Percentiles rank a stretch among this genome's conserved stretches.
Conservation (phyloP, 164 flowering plant species). For the Vitis labrusca region DNA sequence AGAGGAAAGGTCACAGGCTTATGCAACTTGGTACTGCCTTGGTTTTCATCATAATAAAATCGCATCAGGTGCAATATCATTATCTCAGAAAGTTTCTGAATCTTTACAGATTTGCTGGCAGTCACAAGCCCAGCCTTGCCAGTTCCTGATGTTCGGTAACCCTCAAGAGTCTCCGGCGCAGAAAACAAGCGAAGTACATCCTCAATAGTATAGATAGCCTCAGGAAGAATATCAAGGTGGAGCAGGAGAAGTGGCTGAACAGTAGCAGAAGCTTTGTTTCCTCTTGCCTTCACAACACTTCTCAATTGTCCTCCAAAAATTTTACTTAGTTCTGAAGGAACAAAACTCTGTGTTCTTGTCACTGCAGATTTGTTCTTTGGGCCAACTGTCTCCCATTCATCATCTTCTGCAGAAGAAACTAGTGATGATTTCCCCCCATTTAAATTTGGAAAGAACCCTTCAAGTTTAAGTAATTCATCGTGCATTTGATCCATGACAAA, state of each 20-base stretch:
- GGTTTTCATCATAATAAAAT: constrained; percentile 72
- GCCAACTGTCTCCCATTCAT: constrained; percentile 99
- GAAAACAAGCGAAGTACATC: constrained; percentile 86
- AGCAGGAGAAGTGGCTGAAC: constrained; percentile 86
- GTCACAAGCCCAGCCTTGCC: constrained; percentile 80
- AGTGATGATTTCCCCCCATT: constrained; percentile 39
- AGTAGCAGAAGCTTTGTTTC: constrained; percentile 85
- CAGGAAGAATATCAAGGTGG: constrained; percentile 79
- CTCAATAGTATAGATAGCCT: constrained; percentile 71
- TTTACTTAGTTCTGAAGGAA: constrained; percentile 77
- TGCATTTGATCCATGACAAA: constrained; percentile 92
- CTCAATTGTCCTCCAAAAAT: constrained; percentile 89
- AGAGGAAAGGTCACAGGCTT: constrained; percentile 89
- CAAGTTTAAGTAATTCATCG: constrained; percentile 84
- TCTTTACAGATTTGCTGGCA: constrained; percentile 82
- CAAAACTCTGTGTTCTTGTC: constrained; percentile 84
- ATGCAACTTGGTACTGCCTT: constrained; percentile 89
- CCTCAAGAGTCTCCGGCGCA: constrained; percentile 87
- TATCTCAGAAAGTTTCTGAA: constrained; percentile 77
- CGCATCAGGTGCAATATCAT: constrained; percentile 97
- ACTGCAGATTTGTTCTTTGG: constrained; percentile 93
- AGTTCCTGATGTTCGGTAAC: constrained; percentile 67
- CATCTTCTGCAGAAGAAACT: constrained; percentile 74
- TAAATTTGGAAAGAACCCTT: constrained; percentile 38
- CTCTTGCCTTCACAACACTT: constrained; percentile 92